These are phyloP conservation scores for Thermomyces lanuginosus DNA, from an alignment of 2,329 filamentous ascomycete genomes.

Conservation along the genomic window DNA sequence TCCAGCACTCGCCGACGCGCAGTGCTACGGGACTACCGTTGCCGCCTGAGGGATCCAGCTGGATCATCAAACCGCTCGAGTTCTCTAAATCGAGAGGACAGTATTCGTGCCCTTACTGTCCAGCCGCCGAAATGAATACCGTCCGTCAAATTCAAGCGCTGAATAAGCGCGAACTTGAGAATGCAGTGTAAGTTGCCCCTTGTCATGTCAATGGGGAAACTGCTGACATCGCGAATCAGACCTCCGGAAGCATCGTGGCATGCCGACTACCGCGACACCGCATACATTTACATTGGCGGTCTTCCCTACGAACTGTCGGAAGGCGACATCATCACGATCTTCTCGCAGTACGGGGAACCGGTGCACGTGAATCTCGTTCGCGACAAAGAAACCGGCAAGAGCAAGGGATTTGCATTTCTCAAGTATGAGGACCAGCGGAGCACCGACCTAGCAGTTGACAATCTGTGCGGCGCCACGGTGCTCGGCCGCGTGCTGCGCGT, in stretches of 20 bases:
- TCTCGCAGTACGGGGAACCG: conserved; percentile 92
- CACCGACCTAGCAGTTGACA: conserved; percentile 90
- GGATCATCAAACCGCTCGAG: neutral
- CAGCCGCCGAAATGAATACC: conserved; percentile 56
- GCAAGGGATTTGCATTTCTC: conserved; percentile 83
- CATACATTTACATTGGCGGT: conserved; percentile 90
- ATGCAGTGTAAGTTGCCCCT: conserved; percentile 49
- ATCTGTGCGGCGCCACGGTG: conserved; percentile 72
- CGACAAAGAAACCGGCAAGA: conserved; percentile 93
- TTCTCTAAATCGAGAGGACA: neutral
- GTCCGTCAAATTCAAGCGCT: conserved; percentile 84
- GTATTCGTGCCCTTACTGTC: neutral
- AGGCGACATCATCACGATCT: conserved; percentile 89
- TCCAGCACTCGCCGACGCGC: too few species aligned
- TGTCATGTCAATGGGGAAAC: conserved; percentile 4
- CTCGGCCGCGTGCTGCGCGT: conserved; percentile 67
- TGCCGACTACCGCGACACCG: conserved; percentile 91
- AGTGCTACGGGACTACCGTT: too few species aligned
- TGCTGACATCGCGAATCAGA: conserved; percentile 27
- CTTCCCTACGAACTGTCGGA: conserved; percentile 85
- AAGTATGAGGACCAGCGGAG: conserved; percentile 98
- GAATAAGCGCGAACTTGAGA: conserved; percentile 87
- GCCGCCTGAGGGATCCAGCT: too few species aligned
- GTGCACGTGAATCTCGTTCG: conserved; percentile 82
- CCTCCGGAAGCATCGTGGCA: conserved; percentile 86